Evolutionary conservation across 768 basidiomycete genomes (phyloP).

Genomic region (Mycena crocata): DNA sequence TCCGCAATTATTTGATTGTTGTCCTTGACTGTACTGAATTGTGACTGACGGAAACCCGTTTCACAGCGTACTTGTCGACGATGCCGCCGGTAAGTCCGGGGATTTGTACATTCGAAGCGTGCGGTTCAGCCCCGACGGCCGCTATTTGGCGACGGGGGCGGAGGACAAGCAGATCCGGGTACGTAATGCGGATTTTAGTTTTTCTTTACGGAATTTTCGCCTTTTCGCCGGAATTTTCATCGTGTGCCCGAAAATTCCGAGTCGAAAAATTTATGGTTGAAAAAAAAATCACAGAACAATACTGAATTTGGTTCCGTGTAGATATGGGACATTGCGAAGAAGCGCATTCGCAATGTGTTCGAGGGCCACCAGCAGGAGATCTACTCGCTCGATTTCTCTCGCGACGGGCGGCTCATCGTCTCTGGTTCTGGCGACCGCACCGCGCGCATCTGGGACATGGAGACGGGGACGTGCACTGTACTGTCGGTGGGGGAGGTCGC

Average conservation of each 20-base stretch:
- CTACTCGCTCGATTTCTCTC: constrained; percentile 90
- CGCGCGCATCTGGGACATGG: constrained; percentile 47
- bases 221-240: not conserved
- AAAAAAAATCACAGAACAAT: no score
- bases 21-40: no score
- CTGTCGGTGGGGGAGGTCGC: constrained; percentile 34
- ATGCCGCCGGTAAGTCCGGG: constrained; percentile 74
- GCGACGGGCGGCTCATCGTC: constrained; percentile 81
- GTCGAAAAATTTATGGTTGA: not conserved
- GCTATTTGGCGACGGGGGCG: constrained; percentile 92
- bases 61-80: constrained; percentile 80
- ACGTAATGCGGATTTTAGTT: constrained; percentile 37
- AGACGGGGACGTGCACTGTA: constrained; percentile 27
- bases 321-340: constrained; percentile 92
- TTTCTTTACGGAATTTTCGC: not conserved
- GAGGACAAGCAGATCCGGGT: constrained; percentile 95
- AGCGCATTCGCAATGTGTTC: constrained; percentile 77
- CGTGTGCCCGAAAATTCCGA: no score
- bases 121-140: constrained; percentile 94
- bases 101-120: constrained; percentile 96
- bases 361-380: constrained; percentile 92
- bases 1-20: no score
- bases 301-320: not conserved
- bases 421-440: constrained; percentile 75
- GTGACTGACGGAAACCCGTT: not conserved